A percentile compares a stretch with the other conserved stretches of the same genome.
Conservation (phyloP, 2,329 filamentous ascomycete genomes). For the Colletotrichum kahawae region DNA sequence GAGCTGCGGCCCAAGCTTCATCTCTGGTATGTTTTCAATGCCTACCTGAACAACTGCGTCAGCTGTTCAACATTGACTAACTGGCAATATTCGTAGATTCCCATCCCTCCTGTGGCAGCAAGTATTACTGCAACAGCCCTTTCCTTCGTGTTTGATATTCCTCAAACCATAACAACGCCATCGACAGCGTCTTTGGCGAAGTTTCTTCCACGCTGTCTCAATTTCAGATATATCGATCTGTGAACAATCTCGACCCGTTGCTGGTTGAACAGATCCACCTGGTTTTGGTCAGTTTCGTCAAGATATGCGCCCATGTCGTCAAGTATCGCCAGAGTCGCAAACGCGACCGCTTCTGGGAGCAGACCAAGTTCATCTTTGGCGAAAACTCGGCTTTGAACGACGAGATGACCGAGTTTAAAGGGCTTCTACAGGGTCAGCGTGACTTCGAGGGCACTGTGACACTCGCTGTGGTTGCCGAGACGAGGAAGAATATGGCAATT, state of each 20-base stretch:
- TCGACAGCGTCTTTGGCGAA: background rate
- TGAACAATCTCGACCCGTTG: background rate
- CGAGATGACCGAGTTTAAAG: background rate
- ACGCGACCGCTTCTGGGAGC: background rate
- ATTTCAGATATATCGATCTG: background rate
- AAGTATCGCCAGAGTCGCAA: background rate
- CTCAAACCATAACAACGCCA: background rate
- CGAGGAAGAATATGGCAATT: background rate
- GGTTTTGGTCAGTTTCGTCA: background rate
- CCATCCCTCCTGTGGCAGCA: background rate
- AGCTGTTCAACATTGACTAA: background rate
- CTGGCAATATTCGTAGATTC: fast-evolving
- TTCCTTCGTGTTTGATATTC: background rate
- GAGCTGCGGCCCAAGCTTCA: background rate
- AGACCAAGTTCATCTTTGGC: background rate
- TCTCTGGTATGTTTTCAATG: background rate
- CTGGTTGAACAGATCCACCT: background rate
- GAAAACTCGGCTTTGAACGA: background rate
- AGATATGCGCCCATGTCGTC: background rate
- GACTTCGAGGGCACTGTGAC: background rate
- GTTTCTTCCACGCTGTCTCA: background rate
- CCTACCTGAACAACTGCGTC: background rate
- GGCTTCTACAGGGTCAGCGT: background rate
- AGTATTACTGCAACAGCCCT: background rate
- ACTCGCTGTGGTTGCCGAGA: background rate